These are phyloP conservation scores for Ophiostoma perfectum DNA, from an alignment of 2,329 filamentous ascomycete species.

Conservation along the genomic window DNA sequence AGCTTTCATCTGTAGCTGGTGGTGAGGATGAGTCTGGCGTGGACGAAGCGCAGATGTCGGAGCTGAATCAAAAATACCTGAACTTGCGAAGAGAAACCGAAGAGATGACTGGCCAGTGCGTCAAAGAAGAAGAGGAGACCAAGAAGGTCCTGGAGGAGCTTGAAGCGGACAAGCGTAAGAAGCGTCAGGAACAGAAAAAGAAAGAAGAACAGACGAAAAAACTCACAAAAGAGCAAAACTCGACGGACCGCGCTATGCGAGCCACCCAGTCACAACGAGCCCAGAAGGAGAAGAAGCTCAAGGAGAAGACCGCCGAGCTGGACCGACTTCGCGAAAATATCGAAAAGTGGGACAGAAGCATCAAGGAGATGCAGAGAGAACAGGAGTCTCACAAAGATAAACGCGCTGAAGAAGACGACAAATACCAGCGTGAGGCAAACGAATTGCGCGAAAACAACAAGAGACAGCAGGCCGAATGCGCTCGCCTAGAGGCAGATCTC, in stretches of 20 bases:
- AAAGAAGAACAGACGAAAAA: constrained; percentile 88
- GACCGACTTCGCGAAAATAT: constrained; percentile 66
- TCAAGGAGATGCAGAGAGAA: constrained; percentile 54
- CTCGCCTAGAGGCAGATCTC: constrained; percentile 65
- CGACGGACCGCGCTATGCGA: constrained; percentile 75
- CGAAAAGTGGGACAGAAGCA: constrained; percentile 60
- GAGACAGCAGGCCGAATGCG: constrained; percentile 58
- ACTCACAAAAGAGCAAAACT: constrained; percentile 72
- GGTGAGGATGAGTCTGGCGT: constrained; percentile 45
- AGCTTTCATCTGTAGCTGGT: background rate
- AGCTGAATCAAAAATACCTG: constrained; percentile 77
- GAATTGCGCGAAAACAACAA: constrained; percentile 52
- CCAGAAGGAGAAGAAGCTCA: constrained; percentile 68
- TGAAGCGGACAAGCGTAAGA: constrained; percentile 70
- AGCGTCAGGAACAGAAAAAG: constrained; percentile 72
- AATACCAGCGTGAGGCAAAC: constrained; percentile 48
- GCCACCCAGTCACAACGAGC: constrained; percentile 70
- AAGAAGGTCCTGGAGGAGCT: constrained; percentile 61
- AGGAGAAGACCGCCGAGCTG: constrained; percentile 63
- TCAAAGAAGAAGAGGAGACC: constrained; percentile 66
- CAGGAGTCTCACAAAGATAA: constrained; percentile 51
- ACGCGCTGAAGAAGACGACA: constrained; percentile 45
- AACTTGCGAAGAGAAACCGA: constrained; percentile 77
- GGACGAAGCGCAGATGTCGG: constrained; percentile 62
- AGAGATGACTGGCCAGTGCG: constrained; percentile 64